Base-by-base conservation (phyloP, 805 yeast species). In the Limtongozyma cylindracea region DNA sequence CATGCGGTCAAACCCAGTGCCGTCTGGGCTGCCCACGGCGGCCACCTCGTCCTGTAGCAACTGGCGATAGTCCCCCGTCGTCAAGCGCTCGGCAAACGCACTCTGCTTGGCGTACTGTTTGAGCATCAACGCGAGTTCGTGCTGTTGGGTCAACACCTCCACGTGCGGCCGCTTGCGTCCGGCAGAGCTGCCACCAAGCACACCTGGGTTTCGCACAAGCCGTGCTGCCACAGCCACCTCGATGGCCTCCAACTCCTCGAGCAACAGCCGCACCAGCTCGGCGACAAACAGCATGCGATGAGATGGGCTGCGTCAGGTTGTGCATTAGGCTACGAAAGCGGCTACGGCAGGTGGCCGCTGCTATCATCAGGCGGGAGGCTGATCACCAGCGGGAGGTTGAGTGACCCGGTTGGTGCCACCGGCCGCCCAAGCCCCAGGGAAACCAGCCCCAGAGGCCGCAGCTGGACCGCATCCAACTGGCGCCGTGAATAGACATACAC, bases 161-260 rank as follows among this genome's bases (percentile, higher is more conserved):
- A 60, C 52, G 10, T 40, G 43, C 1, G 66, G 45, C 28, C 62
- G 43, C 23, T 52, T 49, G 4, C 29, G 24, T 44, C 44, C 19
- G 27, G 26, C 5, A 17, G 8, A 5, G 35, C 25, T 4, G 22
- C n/a, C 28, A 2, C 37, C 54, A 18, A 59, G 51, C 2, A 74
- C 27, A 10, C 45, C 49, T 0, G 84, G 80, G 33, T 73, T 70
- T 25, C 65, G 35, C 22, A 51, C 47, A 4, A 78, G 43, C 23
- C 95, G 47, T 21, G 55, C 56, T 0, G 70, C 41, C 0, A 78
- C 52, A 0, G 77, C 77, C 14, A 43, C 33, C 33, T 82, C 91
- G 3, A 84, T 55, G 3, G 61, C 43, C 29, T 82, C 91, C 11
- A 74, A 39, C 35, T 73, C 88, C 33, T 69, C 78, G 6, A 62